Base-by-base conservation (phyloP, 345 rosid genomes). In the Cochlearia excelsa region DNA sequence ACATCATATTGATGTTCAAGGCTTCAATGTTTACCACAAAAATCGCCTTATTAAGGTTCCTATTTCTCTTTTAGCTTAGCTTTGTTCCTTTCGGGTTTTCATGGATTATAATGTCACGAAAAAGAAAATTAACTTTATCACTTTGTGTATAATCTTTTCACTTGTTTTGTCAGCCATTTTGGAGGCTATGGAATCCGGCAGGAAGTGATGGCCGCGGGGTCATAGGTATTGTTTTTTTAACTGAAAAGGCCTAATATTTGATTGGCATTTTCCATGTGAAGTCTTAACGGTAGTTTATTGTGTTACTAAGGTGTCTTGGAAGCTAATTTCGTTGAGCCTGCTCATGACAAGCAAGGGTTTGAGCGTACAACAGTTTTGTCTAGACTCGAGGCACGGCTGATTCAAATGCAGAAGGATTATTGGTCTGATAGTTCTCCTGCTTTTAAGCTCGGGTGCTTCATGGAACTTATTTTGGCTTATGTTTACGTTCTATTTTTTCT, bases 191-290 rank as follows among this genome's bases (percentile, higher is more conserved):
- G 96, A 88, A 92, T 81, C 79, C 98, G 59, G 74, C 96, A 4
- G 96, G 90, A 69, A 86, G 95, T 80, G 82, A 77, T 68, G 95
- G 98, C n/a, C 96, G 98, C 66, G 98, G 96, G 9, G 90, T 88
- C 57, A 80, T 92, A 68, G 98, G 98, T 92, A 62, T 39, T 40
- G 2, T 29, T 62, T 61, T 37, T 26, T 35, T 38, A 44, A 16
- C 23, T 16, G 23, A 16, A 44, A 63, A 64, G 34, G 54, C n/a
- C 41, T 61, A 6, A 46, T 43, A 26, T 52, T 35, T 57, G 41
- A 34, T 43, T 3, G 3, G 47, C 29, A 42, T 65, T 10, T 58
- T 45, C 46, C n/a, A 39, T 4, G 6, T 7, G 40, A 11, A 53
- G 52, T 30, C 64, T 16, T 75, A 63, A 79, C 59, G 68, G 43